Percentiles rank a stretch among this genome's conserved stretches.
Conservation (phyloP, 2,329 filamentous ascomycete species). For the Cordyceps militaris region DNA sequence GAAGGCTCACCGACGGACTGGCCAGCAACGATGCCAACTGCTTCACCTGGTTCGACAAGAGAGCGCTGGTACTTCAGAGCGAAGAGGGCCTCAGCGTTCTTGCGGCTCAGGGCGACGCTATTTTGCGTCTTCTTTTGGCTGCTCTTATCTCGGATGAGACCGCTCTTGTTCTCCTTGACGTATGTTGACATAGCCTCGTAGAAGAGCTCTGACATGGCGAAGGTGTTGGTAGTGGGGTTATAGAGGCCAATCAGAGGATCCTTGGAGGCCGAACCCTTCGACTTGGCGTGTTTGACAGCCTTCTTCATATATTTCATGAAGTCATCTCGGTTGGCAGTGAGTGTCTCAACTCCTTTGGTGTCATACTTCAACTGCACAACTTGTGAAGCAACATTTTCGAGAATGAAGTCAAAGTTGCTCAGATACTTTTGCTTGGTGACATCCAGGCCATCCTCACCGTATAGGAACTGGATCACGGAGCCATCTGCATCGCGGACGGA, state of each 20-base stretch:
- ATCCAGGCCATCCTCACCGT: slow-evolving; percentile 93
- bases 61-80: slow-evolving; percentile 90
- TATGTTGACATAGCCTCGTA: slow-evolving; percentile 67
- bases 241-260: slow-evolving; percentile 71
- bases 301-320: slow-evolving; percentile 75
- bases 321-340: slow-evolving; percentile 48
- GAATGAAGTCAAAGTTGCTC: slow-evolving; percentile 80
- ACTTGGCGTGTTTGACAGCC: slow-evolving; percentile 63
- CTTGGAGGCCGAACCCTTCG: slow-evolving; percentile 48
- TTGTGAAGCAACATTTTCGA: slow-evolving; percentile 77
- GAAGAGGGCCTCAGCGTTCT: slow-evolving; percentile 75
- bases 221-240: slow-evolving; percentile 69
- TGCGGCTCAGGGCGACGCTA: slow-evolving; percentile 44
- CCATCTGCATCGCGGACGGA: slow-evolving; percentile 93
- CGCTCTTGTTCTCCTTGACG: slow-evolving; percentile 66
- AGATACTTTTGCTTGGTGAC: slow-evolving; percentile 92
- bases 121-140: slow-evolving; percentile 23
- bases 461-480: slow-evolving; percentile 87
- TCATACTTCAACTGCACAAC: slow-evolving; percentile 68
- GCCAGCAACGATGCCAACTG: slow-evolving; percentile 91
- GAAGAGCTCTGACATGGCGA: slow-evolving; percentile 85
- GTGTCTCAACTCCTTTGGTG: slow-evolving; percentile 36
- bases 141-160: slow-evolving; percentile 43
- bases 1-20: slow-evolving; percentile 96
- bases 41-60: slow-evolving; percentile 89